Conservation (phyloP, 1,139 yeast species). For the Kodamaea alishanica region DNA sequence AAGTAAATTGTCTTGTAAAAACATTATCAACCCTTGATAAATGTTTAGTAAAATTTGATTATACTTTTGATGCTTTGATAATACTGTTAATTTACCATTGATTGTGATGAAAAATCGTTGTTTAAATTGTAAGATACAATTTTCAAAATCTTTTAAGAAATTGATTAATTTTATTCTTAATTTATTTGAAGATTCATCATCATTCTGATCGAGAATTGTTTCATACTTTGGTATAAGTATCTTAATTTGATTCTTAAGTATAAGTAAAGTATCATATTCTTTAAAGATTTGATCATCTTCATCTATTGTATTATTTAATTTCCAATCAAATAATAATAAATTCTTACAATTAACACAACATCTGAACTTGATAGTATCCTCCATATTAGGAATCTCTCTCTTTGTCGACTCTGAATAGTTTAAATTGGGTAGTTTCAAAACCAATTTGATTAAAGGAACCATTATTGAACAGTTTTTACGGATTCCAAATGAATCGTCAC, state of each 20-base stretch:
- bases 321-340: slow-evolving; percentile 53
- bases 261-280: slow-evolving; percentile 30
- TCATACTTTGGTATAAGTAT: slow-evolving; percentile 31
- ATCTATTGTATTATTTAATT: slow-evolving; percentile 37
- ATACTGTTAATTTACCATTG: slow-evolving; percentile 17
- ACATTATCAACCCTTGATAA: slow-evolving; percentile 31
- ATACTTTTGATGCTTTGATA: slow-evolving; percentile 14
- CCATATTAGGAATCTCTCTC: slow-evolving; percentile 18
- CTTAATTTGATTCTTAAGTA: slow-evolving; percentile 33
- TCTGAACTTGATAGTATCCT: slow-evolving; percentile 27
- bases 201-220: slow-evolving; percentile 9
- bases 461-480: slow-evolving; percentile 61
- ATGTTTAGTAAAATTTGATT: slow-evolving; percentile 29
- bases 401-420: slow-evolving; percentile 29
- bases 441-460: slow-evolving; percentile 54
- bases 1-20: slow-evolving; percentile 33
- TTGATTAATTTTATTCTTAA: slow-evolving; percentile 28
- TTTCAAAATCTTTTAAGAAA: slow-evolving; percentile 35
- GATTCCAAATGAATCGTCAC: slow-evolving; percentile 54
- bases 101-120: slow-evolving; percentile 18
- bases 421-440: slow-evolving; percentile 37
- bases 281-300: slow-evolving; percentile 19
- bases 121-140: slow-evolving; percentile 24
- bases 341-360: slow-evolving; percentile 70
- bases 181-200: slow-evolving; percentile 16